Evolutionary conservation across 2,329 filamentous ascomycete genomes (phyloP), one percentile per base, ranked within the genome.

Genomic region (Incumbomyces lentus): DNA sequence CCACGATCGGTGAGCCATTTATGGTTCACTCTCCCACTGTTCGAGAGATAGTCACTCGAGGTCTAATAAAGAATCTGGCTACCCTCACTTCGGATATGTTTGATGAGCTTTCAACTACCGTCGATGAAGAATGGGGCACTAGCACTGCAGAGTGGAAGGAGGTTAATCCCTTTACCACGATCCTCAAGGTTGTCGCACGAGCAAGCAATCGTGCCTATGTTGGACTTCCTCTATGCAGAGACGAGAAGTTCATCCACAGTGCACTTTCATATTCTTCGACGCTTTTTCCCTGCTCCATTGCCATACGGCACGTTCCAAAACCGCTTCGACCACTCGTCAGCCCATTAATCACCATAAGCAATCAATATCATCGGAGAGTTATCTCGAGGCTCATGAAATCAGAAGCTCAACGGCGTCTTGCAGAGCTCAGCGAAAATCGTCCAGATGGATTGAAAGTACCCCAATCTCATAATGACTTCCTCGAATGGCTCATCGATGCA

Each of bases 271-370:
- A 77, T 50, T 71, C 74, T 29, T 66, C 71, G 13, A n/a, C 33
- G 49, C 68, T 68, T 40, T 67, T 76, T 2, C 55, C 76, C 2
- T 55, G 69, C 39, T 68, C 69, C 48, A 64, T 64, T 48, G 62
- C 72, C 38, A 51, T 73, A n/a, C 61, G 63, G 51, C 59, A 74
- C 46, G 60, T 73, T 1, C 74, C 75, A 0, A 61, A 61, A 6
- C 59, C 70, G 1, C 56, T 78, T 2, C 71, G 75, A 18, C 72
- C 73, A 0, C 49, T 79, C 1, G 46, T 77, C 71, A 72, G 7
- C 66, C 61, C 2, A 53, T 76, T 1, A 52, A 72, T 17, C 56
- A 68, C 2, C 53, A 35, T 39, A 4, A 18, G 5, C n/a, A 39
- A 39, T 13, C n/a, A 39, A 39, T 13, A 22, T 22, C 36, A 39